Base-by-base conservation (phyloP, 2,329 filamentous ascomycete genomes). In the Colletotrichum sp. region DNA sequence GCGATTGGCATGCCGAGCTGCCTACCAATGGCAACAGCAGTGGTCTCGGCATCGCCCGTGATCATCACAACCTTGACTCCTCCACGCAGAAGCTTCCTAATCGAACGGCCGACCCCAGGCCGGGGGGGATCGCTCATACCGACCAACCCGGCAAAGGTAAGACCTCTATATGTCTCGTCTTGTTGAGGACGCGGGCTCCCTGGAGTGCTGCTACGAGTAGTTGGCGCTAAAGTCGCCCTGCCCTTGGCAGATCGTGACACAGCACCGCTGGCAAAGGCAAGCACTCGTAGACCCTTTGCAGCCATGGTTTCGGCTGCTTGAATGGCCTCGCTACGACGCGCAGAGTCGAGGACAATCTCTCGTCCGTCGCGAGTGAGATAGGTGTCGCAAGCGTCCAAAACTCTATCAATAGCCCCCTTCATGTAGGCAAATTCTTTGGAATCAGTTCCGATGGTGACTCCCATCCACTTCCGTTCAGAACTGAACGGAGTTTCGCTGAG, bases 21-120 rank as follows among this genome's bases (percentile, higher is more conserved):
- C 84, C 92, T 95, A 34, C 95, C 97, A 82, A 99, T 99, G 1
- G 97, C 97, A 61, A 98, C 89, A 4, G 97, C 97, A 4, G 97
- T 99, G 2, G 95, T 95, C 83, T 99, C 96, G 18, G 97, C 95
- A 84, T 99, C 97, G 74, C 97, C 97, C 12, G 97, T 99, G 79
- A 99, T 99, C 97, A 99, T 99, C 80, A 99, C 98, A 64, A 99
- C 95, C 84, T 96, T 97, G 77, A 99, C 97, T 52, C 96, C 96
- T 70, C 97, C 97, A 65, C 95, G 93, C 93, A 99, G 96, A 71
- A 99, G 88, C 77, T 94, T 93, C 79, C 95, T 91, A 79, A 99
- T 98, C 7, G 96, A 96, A 78, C 94, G 93, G 79, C 95, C 94
- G 10, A 99, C 97, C 59, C 96, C 96, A 78, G 96, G 95, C 66